A percentile compares a stretch with the other conserved stretches of the same genome.
Evolutionary conservation across 106 monocot genomes (phyloP).

Genomic region (Hemerocallis citrina): DNA sequence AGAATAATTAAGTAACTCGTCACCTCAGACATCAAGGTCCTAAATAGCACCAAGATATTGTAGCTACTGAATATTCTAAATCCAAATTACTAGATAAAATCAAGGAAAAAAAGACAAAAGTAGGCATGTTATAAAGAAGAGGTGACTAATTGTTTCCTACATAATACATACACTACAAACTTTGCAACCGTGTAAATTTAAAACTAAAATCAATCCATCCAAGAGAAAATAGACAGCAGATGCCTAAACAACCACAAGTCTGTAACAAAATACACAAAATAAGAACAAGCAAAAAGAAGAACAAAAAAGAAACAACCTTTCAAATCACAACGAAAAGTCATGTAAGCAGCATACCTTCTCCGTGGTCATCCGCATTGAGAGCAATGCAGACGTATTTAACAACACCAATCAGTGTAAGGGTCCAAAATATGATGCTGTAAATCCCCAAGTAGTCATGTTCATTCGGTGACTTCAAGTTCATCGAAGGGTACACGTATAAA

Average conservation of each 20-base stretch:
- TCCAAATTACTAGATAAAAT: too few relatives aligned
- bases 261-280: neutral
- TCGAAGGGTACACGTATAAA: constrained; percentile 80
- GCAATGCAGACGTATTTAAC: constrained; percentile 75
- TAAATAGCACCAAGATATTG: too few relatives aligned
- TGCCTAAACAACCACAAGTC: too few relatives aligned
- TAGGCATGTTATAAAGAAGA: neutral
- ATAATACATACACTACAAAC: neutral
- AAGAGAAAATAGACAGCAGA: neutral
- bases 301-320: neutral
- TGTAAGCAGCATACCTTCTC: constrained; percentile 39
- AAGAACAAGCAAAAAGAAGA: neutral
- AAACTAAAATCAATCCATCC: neutral
- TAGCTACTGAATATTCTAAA: too few relatives aligned
- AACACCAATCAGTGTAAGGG: constrained; percentile 68
- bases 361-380: constrained; percentile 69
- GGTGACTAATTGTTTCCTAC: neutral
- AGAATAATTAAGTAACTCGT: too few relatives aligned
- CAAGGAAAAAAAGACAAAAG: neutral
- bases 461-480: constrained; percentile 53
- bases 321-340: neutral
- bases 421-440: constrained; percentile 82
- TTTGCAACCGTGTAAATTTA: neutral
- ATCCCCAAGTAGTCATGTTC: constrained; percentile 74
- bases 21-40: too few relatives aligned